Percentiles rank a stretch among this genome's conserved stretches.
Conservation (phyloP, 805 yeast species). For the Spathaspora girioi region DNA sequence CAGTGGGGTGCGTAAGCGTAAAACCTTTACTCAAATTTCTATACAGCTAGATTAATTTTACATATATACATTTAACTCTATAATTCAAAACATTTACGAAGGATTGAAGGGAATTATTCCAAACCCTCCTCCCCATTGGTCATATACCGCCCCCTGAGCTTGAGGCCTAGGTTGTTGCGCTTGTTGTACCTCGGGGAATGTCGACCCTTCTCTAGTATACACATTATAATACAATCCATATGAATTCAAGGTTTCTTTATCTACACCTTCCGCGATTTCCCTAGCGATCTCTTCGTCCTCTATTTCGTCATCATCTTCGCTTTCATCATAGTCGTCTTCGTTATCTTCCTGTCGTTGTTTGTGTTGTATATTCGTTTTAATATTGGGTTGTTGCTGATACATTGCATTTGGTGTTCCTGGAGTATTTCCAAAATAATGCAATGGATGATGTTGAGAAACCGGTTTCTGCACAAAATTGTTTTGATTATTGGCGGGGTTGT, state of each 20-base stretch:
- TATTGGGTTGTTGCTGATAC: background rate
- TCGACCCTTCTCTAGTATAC: slow-evolving; percentile 30
- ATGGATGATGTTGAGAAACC: slow-evolving; percentile 54
- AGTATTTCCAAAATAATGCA: slow-evolving; percentile 29
- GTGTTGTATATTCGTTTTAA: background rate
- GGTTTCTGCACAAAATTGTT: slow-evolving; percentile 24
- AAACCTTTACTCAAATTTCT: too few species aligned
- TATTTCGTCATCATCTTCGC: slow-evolving; percentile 4
- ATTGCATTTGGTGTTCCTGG: slow-evolving; percentile 2
- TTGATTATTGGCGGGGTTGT: background rate
- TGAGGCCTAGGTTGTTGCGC: slow-evolving; percentile 3
- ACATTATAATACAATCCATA: slow-evolving; percentile 38
- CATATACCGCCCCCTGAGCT: slow-evolving; percentile 19
- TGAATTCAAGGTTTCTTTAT: slow-evolving; percentile 30
- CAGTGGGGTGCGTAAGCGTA: too few species aligned
- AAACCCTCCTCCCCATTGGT: slow-evolving; percentile 29
- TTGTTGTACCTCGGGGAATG: slow-evolving; percentile 14
- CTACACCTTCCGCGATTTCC: slow-evolving; percentile 20
- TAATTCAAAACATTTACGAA: too few species aligned
- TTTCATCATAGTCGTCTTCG: slow-evolving; percentile 8
- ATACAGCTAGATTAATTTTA: too few species aligned
- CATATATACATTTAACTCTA: too few species aligned
- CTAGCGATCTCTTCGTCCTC: slow-evolving; percentile 16
- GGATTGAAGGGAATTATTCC: slow-evolving; percentile 44
- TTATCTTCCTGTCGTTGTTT: slow-evolving; percentile 1